A percentile compares a stretch with the other conserved stretches of the same genome.
Conservation (phyloP, 345 rosid species). For the Moricandia arvensis region DNA sequence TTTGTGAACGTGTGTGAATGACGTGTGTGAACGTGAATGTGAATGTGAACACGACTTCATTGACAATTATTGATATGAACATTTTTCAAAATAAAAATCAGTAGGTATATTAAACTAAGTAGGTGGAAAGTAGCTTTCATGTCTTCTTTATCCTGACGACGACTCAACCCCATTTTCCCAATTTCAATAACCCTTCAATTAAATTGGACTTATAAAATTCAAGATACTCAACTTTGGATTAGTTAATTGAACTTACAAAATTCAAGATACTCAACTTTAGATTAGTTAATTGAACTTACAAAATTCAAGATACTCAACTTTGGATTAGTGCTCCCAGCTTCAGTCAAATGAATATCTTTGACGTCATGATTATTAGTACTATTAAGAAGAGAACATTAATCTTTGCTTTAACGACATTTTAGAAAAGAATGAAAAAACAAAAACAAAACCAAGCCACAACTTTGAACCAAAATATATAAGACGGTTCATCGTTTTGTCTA, state of each 20-base stretch:
- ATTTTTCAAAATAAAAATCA: not conserved
- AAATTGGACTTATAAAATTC: not conserved
- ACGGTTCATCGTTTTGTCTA: too few relatives aligned
- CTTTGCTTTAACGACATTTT: too few relatives aligned
- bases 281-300: too few relatives aligned
- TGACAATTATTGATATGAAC: slow-evolving; percentile 8
- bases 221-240: slow-evolving; percentile 13
- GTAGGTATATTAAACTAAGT: slow-evolving; percentile 5
- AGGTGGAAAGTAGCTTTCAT: slow-evolving; percentile 28
- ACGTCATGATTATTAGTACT: not conserved
- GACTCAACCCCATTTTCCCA: not conserved
- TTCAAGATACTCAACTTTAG: slow-evolving; percentile 3
- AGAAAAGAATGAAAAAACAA: too few relatives aligned
- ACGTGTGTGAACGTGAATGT: not conserved
- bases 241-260: too few relatives aligned
- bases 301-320: not conserved
- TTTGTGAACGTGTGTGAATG: too few relatives aligned
- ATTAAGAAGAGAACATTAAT: not conserved
- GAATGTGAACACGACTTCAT: slow-evolving; percentile 17
- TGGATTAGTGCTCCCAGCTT: slow-evolving; percentile 18
- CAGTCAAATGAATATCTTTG: not conserved
- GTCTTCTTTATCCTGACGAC: slow-evolving; percentile 12
- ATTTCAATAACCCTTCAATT: not conserved
- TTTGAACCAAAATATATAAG: too few relatives aligned
- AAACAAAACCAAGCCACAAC: too few relatives aligned